phyloP scores from a whole-genome alignment of 257 asterid species.

The Thymus mandschuricus region DNA sequence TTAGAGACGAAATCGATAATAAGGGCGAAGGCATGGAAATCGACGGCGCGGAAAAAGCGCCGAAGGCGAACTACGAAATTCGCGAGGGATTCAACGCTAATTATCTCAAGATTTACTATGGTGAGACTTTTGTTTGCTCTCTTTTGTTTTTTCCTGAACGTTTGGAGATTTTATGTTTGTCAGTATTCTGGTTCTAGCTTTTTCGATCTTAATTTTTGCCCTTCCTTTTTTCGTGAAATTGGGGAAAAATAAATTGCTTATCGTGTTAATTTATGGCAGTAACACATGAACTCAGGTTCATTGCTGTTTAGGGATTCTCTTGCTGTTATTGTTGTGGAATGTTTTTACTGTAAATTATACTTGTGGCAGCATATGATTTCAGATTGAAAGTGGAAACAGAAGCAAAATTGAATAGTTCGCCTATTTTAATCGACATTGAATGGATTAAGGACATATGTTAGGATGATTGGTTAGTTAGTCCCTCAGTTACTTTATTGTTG shows the following conservation, averaged over 20 bases:
- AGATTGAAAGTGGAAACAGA: constrained; percentile 10
- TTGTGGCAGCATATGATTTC: background rate
- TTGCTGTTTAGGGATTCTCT: background rate
- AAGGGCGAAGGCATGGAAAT: constrained; percentile 64
- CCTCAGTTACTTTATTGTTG: background rate
- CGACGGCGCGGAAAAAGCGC: constrained; percentile 48
- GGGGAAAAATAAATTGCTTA: background rate
- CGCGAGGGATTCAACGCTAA: constrained; percentile 66
- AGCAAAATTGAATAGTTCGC: background rate
- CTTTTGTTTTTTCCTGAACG: background rate
- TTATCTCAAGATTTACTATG: constrained; percentile 75
- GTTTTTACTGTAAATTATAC: background rate
- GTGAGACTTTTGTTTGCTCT: constrained; percentile 35
- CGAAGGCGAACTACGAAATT: constrained; percentile 33
- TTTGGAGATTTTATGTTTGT: background rate
- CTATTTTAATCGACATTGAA: background rate
- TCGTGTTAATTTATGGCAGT: background rate
- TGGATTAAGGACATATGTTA: background rate
- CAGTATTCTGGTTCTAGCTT: background rate
- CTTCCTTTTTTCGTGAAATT: background rate
- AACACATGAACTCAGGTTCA: background rate
- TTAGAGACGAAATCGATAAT: constrained; percentile 47
- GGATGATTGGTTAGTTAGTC: background rate
- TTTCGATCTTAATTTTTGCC: background rate
- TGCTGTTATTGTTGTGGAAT: constrained; percentile 12